Evolutionary conservation across 2,329 filamentous ascomycete genomes (phyloP).

Genomic region (Ophiostoma tasmaniense): DNA sequence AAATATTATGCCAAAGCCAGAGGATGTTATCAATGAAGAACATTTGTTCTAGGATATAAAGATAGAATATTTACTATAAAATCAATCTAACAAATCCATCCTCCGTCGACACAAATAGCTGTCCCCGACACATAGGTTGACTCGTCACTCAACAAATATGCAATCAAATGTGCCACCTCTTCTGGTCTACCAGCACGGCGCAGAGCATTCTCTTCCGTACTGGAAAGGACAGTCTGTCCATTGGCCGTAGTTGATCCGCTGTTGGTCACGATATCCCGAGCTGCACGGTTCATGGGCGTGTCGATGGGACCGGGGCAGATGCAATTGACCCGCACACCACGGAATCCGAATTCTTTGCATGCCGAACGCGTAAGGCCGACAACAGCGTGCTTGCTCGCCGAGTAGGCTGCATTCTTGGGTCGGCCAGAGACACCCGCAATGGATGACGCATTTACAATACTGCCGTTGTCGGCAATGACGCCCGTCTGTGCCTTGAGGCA

Average conservation of each 20-base stretch:
- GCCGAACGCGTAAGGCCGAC: constrained; percentile 18
- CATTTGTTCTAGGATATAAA: neutral
- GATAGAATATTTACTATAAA: too few relatives aligned
- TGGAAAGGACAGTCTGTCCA: neutral
- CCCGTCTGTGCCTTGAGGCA: constrained; percentile 18
- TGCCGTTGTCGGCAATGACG: constrained; percentile 30
- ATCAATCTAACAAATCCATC: neutral
- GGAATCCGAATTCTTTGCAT: constrained; percentile 17
- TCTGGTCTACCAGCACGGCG: neutral
- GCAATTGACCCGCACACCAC: constrained; percentile 18
- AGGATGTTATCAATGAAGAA: neutral
- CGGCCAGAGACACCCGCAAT: constrained; percentile 31
- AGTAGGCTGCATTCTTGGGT: constrained; percentile 21
- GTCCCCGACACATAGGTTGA: neutral
- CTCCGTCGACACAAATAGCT: neutral
- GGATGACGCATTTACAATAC: constrained; percentile 37
- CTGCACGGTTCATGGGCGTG: constrained; percentile 13
- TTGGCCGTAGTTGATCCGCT: neutral
- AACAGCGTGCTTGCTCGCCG: constrained; percentile 18
- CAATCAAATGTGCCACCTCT: neutral
- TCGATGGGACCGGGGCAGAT: constrained; percentile 16
- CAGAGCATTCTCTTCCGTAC: neutral
- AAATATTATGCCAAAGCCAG: neutral
- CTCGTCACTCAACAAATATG: neutral
- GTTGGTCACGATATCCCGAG: constrained; percentile 13